phyloP scores from a whole-genome alignment of 768 basidiomycete species.

The Tubosaeta sp. region DNA sequence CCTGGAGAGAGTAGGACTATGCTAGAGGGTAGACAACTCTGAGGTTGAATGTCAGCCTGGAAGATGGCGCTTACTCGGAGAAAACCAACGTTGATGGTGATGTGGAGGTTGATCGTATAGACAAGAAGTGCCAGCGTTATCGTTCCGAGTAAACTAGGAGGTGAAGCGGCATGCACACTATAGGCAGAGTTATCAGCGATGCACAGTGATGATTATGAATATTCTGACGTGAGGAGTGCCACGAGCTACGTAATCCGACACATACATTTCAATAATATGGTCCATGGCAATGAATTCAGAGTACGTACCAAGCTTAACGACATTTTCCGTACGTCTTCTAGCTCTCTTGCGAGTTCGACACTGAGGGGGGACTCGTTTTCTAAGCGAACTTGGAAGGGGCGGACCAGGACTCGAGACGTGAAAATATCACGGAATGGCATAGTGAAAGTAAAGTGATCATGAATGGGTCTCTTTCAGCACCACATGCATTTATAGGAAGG shows the following conservation, averaged over 20 bases:
- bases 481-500: conserved; percentile 8
- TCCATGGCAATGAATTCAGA: too few relatives aligned
- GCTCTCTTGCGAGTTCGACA: conserved; percentile 17
- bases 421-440: conserved; percentile 9
- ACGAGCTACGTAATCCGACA: conserved; percentile 16
- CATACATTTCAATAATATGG: too few relatives aligned
- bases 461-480: not conserved
- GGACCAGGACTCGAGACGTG: not conserved
- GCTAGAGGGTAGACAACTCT: conserved; percentile 5
- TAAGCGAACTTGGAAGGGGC: not conserved
- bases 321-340: conserved; percentile 20
- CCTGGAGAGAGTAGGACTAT: conserved; percentile 8
- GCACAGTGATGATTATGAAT: not conserved
- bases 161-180: conserved; percentile 22
- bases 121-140: conserved; percentile 25
- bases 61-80: conserved; percentile 14
- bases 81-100: conserved; percentile 12
- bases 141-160: conserved; percentile 14
- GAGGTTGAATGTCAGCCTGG: not conserved
- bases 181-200: not conserved
- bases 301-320: conserved; percentile 18
- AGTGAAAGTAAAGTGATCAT: not conserved
- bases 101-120: conserved; percentile 29
- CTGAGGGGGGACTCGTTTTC: conserved; percentile 2
- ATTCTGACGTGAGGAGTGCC: conserved; percentile 25